phyloP scores from a whole-genome alignment of 768 basidiomycete species.

The Lentinula sp. region DNA sequence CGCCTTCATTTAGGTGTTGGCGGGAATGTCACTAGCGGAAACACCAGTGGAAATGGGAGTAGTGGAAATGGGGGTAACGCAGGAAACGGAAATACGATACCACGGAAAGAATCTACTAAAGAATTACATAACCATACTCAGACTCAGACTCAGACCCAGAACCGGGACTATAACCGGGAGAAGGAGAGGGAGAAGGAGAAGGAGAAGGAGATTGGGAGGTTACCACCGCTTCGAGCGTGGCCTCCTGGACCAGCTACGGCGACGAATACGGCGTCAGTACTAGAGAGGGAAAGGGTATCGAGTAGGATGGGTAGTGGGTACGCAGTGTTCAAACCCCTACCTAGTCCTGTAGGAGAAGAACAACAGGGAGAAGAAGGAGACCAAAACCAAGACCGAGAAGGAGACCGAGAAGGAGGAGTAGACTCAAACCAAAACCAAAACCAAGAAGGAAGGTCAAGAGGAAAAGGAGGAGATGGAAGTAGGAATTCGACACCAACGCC shows the following conservation, averaged over 20 bases:
- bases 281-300: too few species aligned
- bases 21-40: neutral
- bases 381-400: too few species aligned
- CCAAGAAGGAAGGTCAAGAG: constrained; percentile 15
- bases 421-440: too few species aligned
- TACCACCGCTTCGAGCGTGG: constrained; percentile 50
- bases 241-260: constrained; percentile 37
- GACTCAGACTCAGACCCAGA: too few species aligned
- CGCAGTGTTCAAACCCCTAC: neutral
- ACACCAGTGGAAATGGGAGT: neutral
- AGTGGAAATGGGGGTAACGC: too few species aligned
- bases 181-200: too few species aligned
- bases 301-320: neutral
- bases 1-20: neutral
- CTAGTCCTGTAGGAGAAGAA: neutral
- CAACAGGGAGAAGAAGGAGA: neutral
- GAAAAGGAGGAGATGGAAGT: neutral
- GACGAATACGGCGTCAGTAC: constrained; percentile 11
- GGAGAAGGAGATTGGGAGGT: constrained; percentile 13
- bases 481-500: constrained; percentile 29
- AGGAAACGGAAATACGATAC: too few species aligned
- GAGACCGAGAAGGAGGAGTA: too few species aligned
- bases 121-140: too few species aligned
- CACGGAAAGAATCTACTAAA: too few species aligned
- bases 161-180: too few species aligned